Percentiles rank a stretch among this genome's conserved stretches.
Conservation (phyloP, 331 rosid species). For the Cucumis variabilis region DNA sequence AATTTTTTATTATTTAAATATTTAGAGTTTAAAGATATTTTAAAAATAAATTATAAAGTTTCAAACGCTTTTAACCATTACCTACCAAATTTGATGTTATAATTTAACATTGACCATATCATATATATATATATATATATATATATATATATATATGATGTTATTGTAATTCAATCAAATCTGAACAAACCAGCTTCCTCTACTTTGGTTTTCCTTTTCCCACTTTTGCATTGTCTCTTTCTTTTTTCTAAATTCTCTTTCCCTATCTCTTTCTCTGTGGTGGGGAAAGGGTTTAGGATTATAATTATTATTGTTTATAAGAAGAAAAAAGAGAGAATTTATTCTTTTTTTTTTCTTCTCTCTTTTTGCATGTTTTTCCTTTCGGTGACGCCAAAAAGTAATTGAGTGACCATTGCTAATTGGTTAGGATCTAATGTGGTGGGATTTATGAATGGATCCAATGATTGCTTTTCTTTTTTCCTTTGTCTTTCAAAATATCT, state of each 20-base stretch:
- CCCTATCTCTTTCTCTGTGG: background rate
- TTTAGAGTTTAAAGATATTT: too few relatives aligned
- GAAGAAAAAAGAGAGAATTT: background rate
- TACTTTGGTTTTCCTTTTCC: background rate
- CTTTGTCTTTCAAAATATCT: background rate
- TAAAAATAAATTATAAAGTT: too few relatives aligned
- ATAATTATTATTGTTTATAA: background rate
- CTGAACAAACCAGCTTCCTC: background rate
- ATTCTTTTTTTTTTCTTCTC: background rate
- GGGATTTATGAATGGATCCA: background rate
- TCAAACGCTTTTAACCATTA: too few relatives aligned
- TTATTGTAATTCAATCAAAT: background rate
- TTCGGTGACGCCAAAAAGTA: slow-evolving; percentile 8
- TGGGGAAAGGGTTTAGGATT: background rate
- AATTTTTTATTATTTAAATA: too few relatives aligned
- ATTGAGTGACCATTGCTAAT: background rate
- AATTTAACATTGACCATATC: background rate
- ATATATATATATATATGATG: background rate
- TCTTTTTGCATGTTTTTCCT: slow-evolving; percentile 18
- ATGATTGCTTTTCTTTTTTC: background rate
- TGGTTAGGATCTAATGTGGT: background rate
- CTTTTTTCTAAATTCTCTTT: background rate
- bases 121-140: too few relatives aligned
- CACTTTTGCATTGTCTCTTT: background rate
- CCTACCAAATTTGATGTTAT: too few relatives aligned